Evolutionary conservation across 495 filamentous ascomycete genomes (phyloP), one percentile per base, ranked within the genome.

Genomic region (Pseudotulostoma volvatum): DNA sequence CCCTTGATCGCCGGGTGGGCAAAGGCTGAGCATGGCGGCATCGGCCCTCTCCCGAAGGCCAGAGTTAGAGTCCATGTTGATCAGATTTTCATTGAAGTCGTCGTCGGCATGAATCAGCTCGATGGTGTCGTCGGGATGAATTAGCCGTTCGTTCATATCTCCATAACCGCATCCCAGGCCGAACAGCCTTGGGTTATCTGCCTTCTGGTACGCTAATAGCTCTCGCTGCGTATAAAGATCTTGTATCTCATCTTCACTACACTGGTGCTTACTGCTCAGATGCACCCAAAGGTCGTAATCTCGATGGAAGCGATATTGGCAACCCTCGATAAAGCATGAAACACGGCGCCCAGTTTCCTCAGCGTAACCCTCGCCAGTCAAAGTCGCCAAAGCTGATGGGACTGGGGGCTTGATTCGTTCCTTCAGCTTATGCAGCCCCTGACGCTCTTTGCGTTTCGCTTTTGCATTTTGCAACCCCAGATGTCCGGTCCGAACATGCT

Each of bases 401-500:
- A 18, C 14, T 7, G 37, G 46, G 48, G 9, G 31, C 41, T 14
- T 45, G 11, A 35, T 9, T 37, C 44, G 36, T 7, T 41, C 44
- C 32, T 43, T 44, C 15, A 52, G 52, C 23, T 54, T 51, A 9
- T 48, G 46, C 7, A 52, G 39, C 4, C 58, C 51, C 23, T 60
- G 51, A 40, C 63, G 55, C 34, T 54, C 58, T 35, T 50, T 60
- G 9, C 64, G 61, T 34, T 61, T 58, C 2, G 61, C 61, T 52
- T 65, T 64, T 37, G 59, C 47, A 33, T 61, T 63, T 25, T 46
- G 47, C 31, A 74, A 60, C 3, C 75, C 74, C 25, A 90, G 50
- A 53, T 94, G 86, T 0, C 76, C 59, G 7, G 72, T 82, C 15
- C 81, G 76, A 30, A 92, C 67, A 45, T 94, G 86, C 34, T 84